Percentiles rank a stretch among this genome's conserved stretches.
phyloP scores from a whole-genome alignment of 495 filamentous ascomycete genomes.

The Hypoxylon lenormandii region DNA sequence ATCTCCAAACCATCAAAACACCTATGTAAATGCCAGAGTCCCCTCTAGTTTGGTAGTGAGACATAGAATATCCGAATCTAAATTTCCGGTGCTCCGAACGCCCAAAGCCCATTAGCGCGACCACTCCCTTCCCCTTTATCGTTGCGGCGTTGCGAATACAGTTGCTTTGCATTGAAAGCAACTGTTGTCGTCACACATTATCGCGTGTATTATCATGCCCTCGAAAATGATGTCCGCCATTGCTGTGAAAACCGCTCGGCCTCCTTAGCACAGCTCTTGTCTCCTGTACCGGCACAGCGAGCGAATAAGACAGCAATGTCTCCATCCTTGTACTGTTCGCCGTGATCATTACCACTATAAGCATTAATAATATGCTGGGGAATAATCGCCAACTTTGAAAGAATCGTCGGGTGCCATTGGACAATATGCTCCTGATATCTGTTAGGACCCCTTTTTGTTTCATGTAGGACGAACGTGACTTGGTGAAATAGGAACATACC shows the following conservation, averaged over 20 bases:
- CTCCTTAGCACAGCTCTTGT: conserved; percentile 76
- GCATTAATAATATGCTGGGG: conserved; percentile 85
- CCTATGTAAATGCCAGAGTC: conserved; percentile 50
- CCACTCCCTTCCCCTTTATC: conserved; percentile 14
- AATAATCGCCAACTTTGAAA: conserved; percentile 85
- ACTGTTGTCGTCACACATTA: conserved; percentile 33
- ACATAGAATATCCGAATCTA: conserved; percentile 43
- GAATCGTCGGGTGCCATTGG: conserved; percentile 98
- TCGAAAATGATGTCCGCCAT: conserved; percentile 60
- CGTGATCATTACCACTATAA: conserved; percentile 63
- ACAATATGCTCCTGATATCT: conserved; percentile 81
- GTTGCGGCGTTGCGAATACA: conserved; percentile 25
- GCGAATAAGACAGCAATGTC: conserved; percentile 84
- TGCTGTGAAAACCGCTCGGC: conserved; percentile 59
- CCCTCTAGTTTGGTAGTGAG: conserved; percentile 36
- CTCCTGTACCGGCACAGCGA: conserved; percentile 70
- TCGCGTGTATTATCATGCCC: conserved; percentile 33
- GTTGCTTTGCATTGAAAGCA: conserved; percentile 27
- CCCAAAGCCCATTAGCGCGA: conserved; percentile 30
- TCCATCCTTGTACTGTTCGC: conserved; percentile 77
- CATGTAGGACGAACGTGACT: not conserved
- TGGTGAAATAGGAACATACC: conserved; percentile 64
- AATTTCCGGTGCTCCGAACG: conserved; percentile 35
- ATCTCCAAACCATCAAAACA: conserved; percentile 48
- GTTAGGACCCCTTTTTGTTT: conserved; percentile 37